A percentile compares a stretch with the other conserved stretches of the same genome.
Evolutionary conservation across 148 eudicot genomes (phyloP).

Genomic region (Silene latifolia): DNA sequence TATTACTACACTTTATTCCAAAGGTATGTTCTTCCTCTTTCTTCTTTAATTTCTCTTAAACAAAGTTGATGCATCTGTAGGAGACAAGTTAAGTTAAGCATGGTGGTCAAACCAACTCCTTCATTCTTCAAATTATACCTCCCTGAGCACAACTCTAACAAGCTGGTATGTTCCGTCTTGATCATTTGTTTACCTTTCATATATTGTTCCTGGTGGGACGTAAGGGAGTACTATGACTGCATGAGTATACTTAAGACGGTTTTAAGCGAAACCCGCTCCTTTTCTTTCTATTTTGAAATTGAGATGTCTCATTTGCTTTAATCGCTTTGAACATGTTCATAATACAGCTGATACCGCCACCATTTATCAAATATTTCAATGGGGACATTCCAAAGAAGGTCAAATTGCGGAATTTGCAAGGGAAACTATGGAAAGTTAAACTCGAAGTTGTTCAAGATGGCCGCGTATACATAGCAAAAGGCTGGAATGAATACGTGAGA

Average conservation of each 20-base stretch:
- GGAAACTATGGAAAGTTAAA: neutral
- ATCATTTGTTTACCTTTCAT: neutral
- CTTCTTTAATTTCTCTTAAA: too few species aligned
- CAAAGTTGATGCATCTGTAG: too few species aligned
- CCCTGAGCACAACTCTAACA: neutral
- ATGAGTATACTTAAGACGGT: too few species aligned
- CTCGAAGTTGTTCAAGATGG: neutral
- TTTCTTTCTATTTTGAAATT: too few species aligned
- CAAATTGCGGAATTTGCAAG: neutral
- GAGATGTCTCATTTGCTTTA: neutral
- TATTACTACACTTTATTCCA: too few species aligned
- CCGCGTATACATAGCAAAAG: neutral
- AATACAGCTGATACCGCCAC: conserved; percentile 9
- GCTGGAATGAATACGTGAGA: neutral
- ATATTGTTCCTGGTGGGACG: too few species aligned
- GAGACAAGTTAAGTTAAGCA: too few species aligned
- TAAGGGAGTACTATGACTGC: too few species aligned
- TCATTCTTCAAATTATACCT: conserved; percentile 2
- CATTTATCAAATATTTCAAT: neutral
- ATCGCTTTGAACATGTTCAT: neutral
- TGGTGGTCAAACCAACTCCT: too few species aligned
- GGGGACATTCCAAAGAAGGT: neutral
- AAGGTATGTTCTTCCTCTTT: too few species aligned
- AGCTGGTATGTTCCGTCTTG: neutral
- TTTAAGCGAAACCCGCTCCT: too few species aligned